Evolutionary conservation across 2,329 filamentous ascomycete species (phyloP).

Genomic region (Pseudogymnoascus sp.): DNA sequence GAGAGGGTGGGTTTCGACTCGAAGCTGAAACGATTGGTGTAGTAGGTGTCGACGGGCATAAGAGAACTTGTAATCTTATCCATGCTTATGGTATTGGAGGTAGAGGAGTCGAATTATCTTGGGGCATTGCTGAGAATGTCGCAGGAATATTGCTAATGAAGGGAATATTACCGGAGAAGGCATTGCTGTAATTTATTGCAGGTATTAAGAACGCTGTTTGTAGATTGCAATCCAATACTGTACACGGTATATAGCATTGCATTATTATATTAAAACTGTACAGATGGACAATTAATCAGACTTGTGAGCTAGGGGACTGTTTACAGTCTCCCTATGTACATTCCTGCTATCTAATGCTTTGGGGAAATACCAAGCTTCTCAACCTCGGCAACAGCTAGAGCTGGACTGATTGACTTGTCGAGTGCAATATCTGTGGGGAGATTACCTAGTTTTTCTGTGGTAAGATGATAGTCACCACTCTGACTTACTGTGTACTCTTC

Average conservation of each 20-base stretch:
- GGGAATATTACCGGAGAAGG: not conserved
- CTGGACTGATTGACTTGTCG: conserved; percentile 8
- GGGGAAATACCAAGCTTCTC: conserved; percentile 12
- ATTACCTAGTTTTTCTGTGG: conserved; percentile 7
- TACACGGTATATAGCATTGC: not conserved
- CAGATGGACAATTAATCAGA: not conserved
- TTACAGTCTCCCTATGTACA: not conserved
- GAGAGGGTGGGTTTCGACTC: conserved; percentile 31
- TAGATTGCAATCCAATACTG: not conserved
- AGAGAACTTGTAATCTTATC: conserved; percentile 15
- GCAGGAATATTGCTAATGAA: not conserved
- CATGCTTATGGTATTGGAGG: conserved; percentile 16
- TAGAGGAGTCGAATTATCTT: conserved; percentile 14
- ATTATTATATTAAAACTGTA: not conserved
- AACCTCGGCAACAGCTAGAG: conserved; percentile 8
- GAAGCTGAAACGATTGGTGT: conserved; percentile 9
- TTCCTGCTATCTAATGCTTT: conserved; percentile 11
- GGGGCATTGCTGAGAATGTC: conserved; percentile 14
- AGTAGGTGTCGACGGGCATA: not conserved
- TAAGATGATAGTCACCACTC: conserved; percentile 10
- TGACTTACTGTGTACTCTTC: conserved; percentile 47
- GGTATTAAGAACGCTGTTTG: not conserved
- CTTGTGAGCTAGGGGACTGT: not conserved
- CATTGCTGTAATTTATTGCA: not conserved
- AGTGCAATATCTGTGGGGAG: conserved; percentile 10